These are phyloP conservation scores for Trichosporon coremiiforme DNA, from an alignment of 1,284 basidiomycete genomes.

Conservation along the genomic window DNA sequence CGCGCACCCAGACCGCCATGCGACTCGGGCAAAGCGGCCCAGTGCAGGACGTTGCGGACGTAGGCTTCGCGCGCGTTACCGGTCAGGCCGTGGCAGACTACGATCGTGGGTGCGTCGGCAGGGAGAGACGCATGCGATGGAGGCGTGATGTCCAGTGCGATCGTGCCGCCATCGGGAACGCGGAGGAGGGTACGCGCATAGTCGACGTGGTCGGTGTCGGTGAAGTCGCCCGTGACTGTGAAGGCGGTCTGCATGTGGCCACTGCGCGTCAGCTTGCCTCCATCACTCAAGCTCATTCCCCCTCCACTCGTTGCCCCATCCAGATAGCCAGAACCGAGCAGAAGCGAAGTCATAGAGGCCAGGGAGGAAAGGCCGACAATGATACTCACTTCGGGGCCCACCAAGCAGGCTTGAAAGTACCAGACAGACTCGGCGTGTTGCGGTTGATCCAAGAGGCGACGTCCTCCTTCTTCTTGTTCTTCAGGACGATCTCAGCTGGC, in stretches of 20 bases:
- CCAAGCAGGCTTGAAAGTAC: constrained; percentile 54
- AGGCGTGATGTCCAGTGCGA: constrained; percentile 61
- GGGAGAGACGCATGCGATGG: constrained; percentile 60
- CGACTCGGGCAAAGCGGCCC: constrained; percentile 65
- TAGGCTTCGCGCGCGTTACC: constrained; percentile 90
- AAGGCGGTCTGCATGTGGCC: constrained; percentile 59
- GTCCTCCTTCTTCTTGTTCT: constrained; percentile 19
- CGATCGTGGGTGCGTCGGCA: constrained; percentile 74
- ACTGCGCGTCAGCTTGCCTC: constrained; percentile 37
- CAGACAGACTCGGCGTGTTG: constrained; percentile 50
- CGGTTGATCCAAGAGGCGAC: constrained; percentile 46
- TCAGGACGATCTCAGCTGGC: constrained; percentile 31
- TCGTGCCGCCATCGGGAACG: constrained; percentile 69
- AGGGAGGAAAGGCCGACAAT: too few species aligned
- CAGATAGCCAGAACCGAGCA: too few species aligned
- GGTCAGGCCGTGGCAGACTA: constrained; percentile 77
- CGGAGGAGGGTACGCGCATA: constrained; percentile 68
- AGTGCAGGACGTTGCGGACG: constrained; percentile 74
- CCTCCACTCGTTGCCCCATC: too few species aligned
- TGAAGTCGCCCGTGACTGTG: constrained; percentile 62
- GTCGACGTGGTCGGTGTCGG: constrained; percentile 67
- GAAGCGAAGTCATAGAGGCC: too few species aligned
- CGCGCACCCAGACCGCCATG: constrained; percentile 83
- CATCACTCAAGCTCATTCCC: too few species aligned
- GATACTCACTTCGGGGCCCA: constrained; percentile 53